Conservation (phyloP, 139 green algal genomes). For the Chlorella ohadii region DNA sequence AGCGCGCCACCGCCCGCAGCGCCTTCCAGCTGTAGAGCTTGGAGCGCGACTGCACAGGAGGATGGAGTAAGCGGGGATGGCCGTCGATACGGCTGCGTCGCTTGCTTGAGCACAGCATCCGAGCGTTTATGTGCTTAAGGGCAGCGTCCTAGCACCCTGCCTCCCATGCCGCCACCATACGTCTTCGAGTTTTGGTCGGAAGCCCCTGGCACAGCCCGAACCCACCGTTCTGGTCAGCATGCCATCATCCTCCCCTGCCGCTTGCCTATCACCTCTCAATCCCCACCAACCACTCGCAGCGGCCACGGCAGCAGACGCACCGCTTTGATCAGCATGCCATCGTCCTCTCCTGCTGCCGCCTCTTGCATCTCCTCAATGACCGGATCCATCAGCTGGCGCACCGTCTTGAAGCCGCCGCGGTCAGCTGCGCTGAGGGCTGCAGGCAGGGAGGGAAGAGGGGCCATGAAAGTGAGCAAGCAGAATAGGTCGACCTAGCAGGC, state of each 20-base stretch:
- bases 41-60: slow-evolving; percentile 15
- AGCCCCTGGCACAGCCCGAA: too few species aligned
- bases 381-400: slow-evolving; percentile 55
- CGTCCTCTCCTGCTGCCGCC: slow-evolving; percentile 36
- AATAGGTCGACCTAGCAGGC: too few species aligned
- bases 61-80: too few species aligned
- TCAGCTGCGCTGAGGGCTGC: slow-evolving; percentile 44
- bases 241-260: neutral
- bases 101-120: too few species aligned
- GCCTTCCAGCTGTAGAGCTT: slow-evolving; percentile 57
- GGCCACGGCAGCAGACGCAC: neutral
- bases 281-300: too few species aligned
- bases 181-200: too few species aligned
- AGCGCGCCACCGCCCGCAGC: slow-evolving; percentile 48
- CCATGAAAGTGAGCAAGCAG: neutral
- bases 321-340: slow-evolving; percentile 41
- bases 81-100: too few species aligned
- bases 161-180: too few species aligned
- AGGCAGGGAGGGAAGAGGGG: neutral
- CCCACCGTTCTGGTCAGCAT: neutral
- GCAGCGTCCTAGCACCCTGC: too few species aligned
- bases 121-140: too few species aligned
- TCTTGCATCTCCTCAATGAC: slow-evolving; percentile 60
- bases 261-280: too few species aligned
- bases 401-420: slow-evolving; percentile 47